Conservation (phyloP, 371 early-diverging fungal species). For the Entomophthora muscae region DNA sequence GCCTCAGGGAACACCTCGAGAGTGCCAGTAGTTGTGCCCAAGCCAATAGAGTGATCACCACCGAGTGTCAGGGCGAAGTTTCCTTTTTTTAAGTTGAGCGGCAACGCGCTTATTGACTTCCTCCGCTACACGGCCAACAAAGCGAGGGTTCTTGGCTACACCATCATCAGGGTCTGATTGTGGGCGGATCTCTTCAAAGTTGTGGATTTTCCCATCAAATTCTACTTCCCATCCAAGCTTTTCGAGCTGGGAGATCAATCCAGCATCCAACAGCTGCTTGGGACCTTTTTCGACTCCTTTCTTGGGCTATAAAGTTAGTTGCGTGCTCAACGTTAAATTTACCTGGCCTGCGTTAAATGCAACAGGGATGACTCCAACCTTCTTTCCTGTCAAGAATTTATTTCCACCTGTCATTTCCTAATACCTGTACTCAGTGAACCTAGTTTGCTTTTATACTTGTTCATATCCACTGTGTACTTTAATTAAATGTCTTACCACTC, state of each 20-base stretch:
- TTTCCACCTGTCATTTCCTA: background rate
- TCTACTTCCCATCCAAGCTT: slow-evolving; percentile 63
- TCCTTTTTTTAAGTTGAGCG: slow-evolving; percentile 33
- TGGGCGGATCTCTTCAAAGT: slow-evolving; percentile 31
- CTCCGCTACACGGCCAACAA: slow-evolving; percentile 61
- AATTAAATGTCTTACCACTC: too few relatives aligned
- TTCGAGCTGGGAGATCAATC: slow-evolving; percentile 61
- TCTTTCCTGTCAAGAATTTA: background rate
- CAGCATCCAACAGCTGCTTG: slow-evolving; percentile 58
- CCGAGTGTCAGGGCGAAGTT: slow-evolving; percentile 81
- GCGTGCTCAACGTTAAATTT: background rate
- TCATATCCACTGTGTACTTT: too few relatives aligned
- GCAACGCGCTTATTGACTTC: slow-evolving; percentile 44
- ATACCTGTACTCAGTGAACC: too few relatives aligned
- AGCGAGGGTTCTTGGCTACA: slow-evolving; percentile 68
- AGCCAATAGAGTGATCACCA: slow-evolving; percentile 87
- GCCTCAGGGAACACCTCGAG: slow-evolving; percentile 62
- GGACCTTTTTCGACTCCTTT: slow-evolving; percentile 87
- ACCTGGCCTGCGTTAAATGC: slow-evolving; percentile 12
- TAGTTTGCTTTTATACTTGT: too few relatives aligned
- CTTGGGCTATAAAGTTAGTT: slow-evolving; percentile 33
- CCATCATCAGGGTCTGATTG: slow-evolving; percentile 43
- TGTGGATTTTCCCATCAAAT: slow-evolving; percentile 46
- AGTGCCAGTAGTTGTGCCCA: slow-evolving; percentile 79
- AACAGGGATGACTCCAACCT: slow-evolving; percentile 2